Evolutionary conservation across 805 yeast species (phyloP).

Genomic region (Wickerhamiella sergipiensis): DNA sequence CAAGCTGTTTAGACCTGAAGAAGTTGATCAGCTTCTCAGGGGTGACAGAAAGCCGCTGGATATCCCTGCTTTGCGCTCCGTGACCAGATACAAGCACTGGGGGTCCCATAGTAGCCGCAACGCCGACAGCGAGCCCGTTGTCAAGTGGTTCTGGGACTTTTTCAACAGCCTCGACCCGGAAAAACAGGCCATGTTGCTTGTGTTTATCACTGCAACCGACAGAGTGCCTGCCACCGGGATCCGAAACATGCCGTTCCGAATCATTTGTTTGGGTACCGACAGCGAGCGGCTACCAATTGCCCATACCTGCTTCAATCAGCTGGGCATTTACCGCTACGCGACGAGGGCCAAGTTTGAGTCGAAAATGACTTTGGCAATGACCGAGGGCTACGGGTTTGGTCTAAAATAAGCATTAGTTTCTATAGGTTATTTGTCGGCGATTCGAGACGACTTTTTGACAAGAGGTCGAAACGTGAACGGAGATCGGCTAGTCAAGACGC

Average conservation of each 20-base stretch:
- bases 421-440: no score
- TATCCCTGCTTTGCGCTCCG: constrained; percentile 47
- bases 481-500: background rate
- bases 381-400: constrained; percentile 81
- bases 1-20: constrained; percentile 68
- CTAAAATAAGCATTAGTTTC: constrained; percentile 30
- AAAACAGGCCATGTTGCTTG: constrained; percentile 49
- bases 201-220: constrained; percentile 82
- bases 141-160: constrained; percentile 83
- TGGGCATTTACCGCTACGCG: constrained; percentile 58
- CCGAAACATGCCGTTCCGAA: constrained; percentile 55
- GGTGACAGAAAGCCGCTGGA: constrained; percentile 68
- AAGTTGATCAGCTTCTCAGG: constrained; percentile 61
- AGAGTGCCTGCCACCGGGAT: constrained; percentile 88
- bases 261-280: constrained; percentile 40
- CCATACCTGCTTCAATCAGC: constrained; percentile 90
- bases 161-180: constrained; percentile 32
- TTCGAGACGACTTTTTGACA: no score
- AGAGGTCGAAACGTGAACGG: no score
- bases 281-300: constrained; percentile 59
- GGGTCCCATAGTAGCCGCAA: constrained; percentile 22
- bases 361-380: constrained; percentile 56
- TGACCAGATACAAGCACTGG: constrained; percentile 67
- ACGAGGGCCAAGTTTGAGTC: constrained; percentile 37
- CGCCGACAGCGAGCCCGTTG: constrained; percentile 24